Conservation (phyloP, 495 filamentous ascomycete genomes). For the Annulohypoxylon bovei region DNA sequence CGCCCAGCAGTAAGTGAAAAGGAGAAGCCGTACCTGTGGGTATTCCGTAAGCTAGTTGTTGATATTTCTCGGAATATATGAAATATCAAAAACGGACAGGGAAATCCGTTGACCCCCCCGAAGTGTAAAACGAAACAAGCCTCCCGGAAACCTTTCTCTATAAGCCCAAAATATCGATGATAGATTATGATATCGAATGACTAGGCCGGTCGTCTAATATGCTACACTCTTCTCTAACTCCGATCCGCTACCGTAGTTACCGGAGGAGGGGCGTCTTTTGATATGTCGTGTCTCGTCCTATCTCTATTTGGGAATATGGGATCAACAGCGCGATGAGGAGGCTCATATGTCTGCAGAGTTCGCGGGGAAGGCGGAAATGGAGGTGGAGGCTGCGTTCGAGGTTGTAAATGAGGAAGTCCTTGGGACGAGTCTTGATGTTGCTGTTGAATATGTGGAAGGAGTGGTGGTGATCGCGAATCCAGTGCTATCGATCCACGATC, state of each 20-base stretch:
- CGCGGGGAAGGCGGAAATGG: conserved; percentile 42
- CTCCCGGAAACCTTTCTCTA: conserved; percentile 24
- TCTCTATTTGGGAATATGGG: conserved; percentile 48
- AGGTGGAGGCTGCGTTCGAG: conserved; percentile 41
- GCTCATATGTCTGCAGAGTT: conserved; percentile 40
- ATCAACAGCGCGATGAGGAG: conserved; percentile 38
- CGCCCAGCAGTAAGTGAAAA: conserved; percentile 33
- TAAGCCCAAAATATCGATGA: conserved; percentile 17
- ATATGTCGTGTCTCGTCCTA: conserved; percentile 42
- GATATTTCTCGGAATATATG: conserved; percentile 20
- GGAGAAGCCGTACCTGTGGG: conserved; percentile 27
- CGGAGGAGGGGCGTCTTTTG: conserved; percentile 41
- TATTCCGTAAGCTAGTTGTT: conserved; percentile 34
- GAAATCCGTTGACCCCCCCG: conserved; percentile 11
- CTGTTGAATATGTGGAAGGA: conserved; percentile 39
- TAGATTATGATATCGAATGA: conserved; percentile 25
- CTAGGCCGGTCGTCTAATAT: conserved; percentile 26
- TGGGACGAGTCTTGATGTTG: conserved; percentile 42
- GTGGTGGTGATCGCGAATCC: conserved; percentile 44
- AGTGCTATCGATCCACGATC: conserved; percentile 35
- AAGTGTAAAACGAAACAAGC: conserved; percentile 14
- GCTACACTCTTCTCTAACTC: conserved; percentile 33
- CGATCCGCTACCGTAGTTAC: conserved; percentile 46
- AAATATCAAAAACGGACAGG: conserved; percentile 11
- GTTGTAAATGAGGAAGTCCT: conserved; percentile 38